Percentiles rank a stretch among this genome's conserved stretches.
Evolutionary conservation across 2,329 filamentous ascomycete species (phyloP).

Genomic region (Claviceps pazoutovae): DNA sequence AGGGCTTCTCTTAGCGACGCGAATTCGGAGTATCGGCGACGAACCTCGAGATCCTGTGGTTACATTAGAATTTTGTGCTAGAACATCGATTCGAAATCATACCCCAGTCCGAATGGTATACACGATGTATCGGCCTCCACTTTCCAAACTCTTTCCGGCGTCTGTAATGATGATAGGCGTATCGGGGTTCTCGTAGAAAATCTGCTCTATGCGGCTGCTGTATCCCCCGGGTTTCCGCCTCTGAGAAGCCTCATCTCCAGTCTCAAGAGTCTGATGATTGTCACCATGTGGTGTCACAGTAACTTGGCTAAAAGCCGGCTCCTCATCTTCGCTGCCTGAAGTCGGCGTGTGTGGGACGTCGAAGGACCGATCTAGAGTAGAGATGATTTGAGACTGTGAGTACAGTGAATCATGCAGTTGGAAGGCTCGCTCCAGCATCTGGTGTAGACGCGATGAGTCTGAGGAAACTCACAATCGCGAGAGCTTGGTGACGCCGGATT

Average conservation of each 20-base stretch:
- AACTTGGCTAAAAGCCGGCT: slow-evolving; percentile 25
- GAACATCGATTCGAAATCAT: slow-evolving; percentile 14
- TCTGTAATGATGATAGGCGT: slow-evolving; percentile 84
- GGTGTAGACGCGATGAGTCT: not conserved
- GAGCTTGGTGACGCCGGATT: slow-evolving; percentile 49
- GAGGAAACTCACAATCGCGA: slow-evolving; percentile 39
- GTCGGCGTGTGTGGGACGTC: slow-evolving; percentile 59
- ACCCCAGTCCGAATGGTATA: slow-evolving; percentile 95
- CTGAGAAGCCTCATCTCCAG: slow-evolving; percentile 31
- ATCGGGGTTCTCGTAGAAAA: slow-evolving; percentile 87
- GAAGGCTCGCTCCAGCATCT: not conserved
- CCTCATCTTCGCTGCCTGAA: slow-evolving; percentile 53
- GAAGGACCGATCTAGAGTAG: slow-evolving; percentile 25
- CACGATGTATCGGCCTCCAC: slow-evolving; percentile 84
- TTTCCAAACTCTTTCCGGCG: slow-evolving; percentile 88
- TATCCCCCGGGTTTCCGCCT: slow-evolving; percentile 72
- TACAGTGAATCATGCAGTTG: not conserved
- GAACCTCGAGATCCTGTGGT: slow-evolving; percentile 77
- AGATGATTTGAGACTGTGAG: not conserved
- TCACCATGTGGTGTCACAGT: slow-evolving; percentile 15
- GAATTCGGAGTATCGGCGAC: slow-evolving; percentile 92
- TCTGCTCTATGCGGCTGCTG: slow-evolving; percentile 91
- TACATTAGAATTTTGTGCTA: slow-evolving; percentile 2
- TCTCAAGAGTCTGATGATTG: slow-evolving; percentile 34
- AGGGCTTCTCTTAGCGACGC: slow-evolving; percentile 79